Percentiles rank a stretch among this genome's conserved stretches.
These are phyloP conservation scores for Plasmodium sp. DNA, from an alignment of 169 alveolate species.

Conservation along the genomic window DNA sequence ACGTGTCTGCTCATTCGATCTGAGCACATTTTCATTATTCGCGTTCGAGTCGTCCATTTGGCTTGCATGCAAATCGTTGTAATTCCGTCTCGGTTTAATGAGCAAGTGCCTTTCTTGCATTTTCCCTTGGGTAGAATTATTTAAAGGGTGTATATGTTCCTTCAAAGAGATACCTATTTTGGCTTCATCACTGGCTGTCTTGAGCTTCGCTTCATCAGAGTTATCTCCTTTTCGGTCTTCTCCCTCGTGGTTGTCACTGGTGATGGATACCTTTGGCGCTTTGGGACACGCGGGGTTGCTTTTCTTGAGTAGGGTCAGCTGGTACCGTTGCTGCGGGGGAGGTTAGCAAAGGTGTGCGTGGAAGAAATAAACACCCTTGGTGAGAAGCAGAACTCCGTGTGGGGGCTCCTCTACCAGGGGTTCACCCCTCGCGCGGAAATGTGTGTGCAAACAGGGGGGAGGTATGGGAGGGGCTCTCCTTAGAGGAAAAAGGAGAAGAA, in stretches of 20 bases:
- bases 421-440: neutral
- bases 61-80: neutral
- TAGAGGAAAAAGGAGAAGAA: neutral
- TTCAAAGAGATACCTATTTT: slow-evolving; percentile 15
- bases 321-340: slow-evolving; percentile 43
- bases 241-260: neutral
- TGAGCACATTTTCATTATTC: neutral
- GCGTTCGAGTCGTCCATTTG: neutral
- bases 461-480: neutral
- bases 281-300: slow-evolving; percentile 47
- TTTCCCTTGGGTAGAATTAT: slow-evolving; percentile 10
- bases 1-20: neutral
- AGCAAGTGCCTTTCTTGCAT: slow-evolving; percentile 6
- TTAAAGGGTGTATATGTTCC: neutral
- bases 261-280: neutral
- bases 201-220: neutral
- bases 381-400: neutral
- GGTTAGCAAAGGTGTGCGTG: neutral
- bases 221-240: neutral
- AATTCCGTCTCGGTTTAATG: slow-evolving; percentile 16
- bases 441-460: neutral
- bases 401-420: neutral
- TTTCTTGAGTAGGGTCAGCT: slow-evolving; percentile 59
- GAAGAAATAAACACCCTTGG: neutral
- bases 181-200: neutral